These are phyloP conservation scores for Fusarium sp. DNA, from an alignment of 2,329 filamentous ascomycete genomes.

Conservation along the genomic window DNA sequence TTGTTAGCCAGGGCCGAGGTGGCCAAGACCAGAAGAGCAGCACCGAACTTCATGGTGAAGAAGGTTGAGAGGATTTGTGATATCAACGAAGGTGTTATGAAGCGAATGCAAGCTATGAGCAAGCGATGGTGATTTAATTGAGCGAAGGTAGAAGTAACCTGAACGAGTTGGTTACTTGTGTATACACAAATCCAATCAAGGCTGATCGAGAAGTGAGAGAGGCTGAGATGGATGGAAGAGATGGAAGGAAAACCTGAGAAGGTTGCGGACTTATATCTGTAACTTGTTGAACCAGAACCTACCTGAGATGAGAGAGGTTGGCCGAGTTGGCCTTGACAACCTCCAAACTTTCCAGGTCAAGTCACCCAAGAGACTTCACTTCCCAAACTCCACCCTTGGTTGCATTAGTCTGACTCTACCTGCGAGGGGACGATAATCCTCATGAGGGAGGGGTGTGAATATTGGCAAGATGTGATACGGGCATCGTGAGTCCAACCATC, in stretches of 20 bases:
- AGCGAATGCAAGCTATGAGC: conserved; percentile 32
- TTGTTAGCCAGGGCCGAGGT: conserved; percentile 38
- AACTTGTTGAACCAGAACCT: background rate
- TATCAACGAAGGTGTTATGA: conserved; percentile 26
- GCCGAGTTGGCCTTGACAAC: conserved; percentile 33
- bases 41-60: conserved; percentile 40
- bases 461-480: conserved; percentile 39
- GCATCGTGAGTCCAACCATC: conserved; percentile 35
- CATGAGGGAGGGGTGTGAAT: conserved; percentile 33
- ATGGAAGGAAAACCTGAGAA: conserved; percentile 15
- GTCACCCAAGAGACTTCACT: conserved; percentile 24
- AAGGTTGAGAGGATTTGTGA: conserved; percentile 1
- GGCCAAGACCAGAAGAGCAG: conserved; percentile 39
- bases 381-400: conserved; percentile 32
- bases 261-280: conserved; percentile 39
- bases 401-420: conserved; percentile 34
- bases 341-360: conserved; percentile 20
- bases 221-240: conserved; percentile 27
- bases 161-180: conserved; percentile 44
- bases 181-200: conserved; percentile 15
- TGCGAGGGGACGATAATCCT: conserved; percentile 35
- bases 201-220: conserved; percentile 20
- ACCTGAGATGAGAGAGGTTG: conserved; percentile 12
- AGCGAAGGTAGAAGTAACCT: conserved; percentile 45
- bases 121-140: conserved; percentile 29